These are phyloP conservation scores for Penicillium daleae DNA, from an alignment of 495 filamentous ascomycete species.

Conservation along the genomic window DNA sequence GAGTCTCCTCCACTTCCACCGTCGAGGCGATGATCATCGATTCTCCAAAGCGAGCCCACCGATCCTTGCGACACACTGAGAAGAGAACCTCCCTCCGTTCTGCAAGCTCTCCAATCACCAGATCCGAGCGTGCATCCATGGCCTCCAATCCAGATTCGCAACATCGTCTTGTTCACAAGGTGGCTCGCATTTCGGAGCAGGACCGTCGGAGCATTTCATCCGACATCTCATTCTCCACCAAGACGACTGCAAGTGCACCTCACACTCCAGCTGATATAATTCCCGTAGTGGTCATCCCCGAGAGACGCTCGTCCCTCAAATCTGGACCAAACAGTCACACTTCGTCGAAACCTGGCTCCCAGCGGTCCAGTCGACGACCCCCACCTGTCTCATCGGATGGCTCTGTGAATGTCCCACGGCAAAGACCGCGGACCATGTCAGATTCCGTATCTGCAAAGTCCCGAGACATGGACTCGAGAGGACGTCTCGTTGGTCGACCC, in stretches of 20 bases:
- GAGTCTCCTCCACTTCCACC: slow-evolving; percentile 68
- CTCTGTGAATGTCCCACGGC: slow-evolving; percentile 39
- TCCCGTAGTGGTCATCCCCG: slow-evolving; percentile 73
- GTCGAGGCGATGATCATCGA: slow-evolving; percentile 75
- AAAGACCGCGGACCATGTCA: slow-evolving; percentile 43
- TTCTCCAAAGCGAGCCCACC: slow-evolving; percentile 51
- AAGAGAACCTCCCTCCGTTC: slow-evolving; percentile 66
- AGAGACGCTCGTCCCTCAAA: slow-evolving; percentile 66
- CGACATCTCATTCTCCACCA: slow-evolving; percentile 58
- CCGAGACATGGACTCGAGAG: slow-evolving; percentile 31
- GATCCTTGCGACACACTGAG: slow-evolving; percentile 67
- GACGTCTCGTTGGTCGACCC: slow-evolving; percentile 48
- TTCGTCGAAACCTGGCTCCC: slow-evolving; percentile 44
- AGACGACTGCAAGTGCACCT: slow-evolving; percentile 50
- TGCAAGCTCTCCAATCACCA: slow-evolving; percentile 48
- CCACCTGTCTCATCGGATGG: slow-evolving; percentile 39
- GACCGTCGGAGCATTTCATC: slow-evolving; percentile 63
- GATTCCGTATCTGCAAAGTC: slow-evolving; percentile 38
- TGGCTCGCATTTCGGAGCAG: slow-evolving; percentile 50
- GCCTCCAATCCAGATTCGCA: slow-evolving; percentile 45
- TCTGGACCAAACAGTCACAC: slow-evolving; percentile 46
- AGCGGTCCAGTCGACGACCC: slow-evolving; percentile 38
- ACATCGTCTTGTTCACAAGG: slow-evolving; percentile 53
- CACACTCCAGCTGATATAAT: slow-evolving; percentile 59
- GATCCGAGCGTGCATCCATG: slow-evolving; percentile 49